A percentile compares a stretch with the other conserved stretches of the same genome.
phyloP scores from a whole-genome alignment of 305 asterid species.

The Fraxinus latifolia region DNA sequence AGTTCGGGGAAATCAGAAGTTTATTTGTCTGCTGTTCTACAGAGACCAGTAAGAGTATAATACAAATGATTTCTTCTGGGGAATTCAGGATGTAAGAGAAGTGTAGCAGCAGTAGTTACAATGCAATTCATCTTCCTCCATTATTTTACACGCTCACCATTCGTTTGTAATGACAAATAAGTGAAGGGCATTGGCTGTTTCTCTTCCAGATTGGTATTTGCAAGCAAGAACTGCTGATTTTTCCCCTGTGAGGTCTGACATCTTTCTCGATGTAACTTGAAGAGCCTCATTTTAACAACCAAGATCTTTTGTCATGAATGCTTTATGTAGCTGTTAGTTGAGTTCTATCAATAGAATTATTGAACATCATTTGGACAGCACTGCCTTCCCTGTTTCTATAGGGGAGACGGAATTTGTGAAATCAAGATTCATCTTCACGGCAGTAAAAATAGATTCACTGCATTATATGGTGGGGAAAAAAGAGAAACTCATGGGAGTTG shows the following conservation, averaged over 20 bases:
- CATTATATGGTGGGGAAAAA: background rate
- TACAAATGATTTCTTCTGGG: background rate
- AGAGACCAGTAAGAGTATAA: constrained; percentile 74
- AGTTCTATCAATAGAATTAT: background rate
- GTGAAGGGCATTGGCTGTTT: constrained; percentile 1
- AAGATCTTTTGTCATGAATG: background rate
- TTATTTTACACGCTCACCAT: constrained; percentile 17
- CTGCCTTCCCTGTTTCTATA: background rate
- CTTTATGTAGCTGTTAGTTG: background rate
- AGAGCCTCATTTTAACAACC: background rate
- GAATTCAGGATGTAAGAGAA: background rate
- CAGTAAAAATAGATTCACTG: background rate
- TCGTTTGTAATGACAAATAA: constrained; percentile 25
- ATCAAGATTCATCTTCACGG: background rate
- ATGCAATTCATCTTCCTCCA: constrained; percentile 16
- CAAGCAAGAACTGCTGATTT: background rate
- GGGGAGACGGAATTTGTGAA: background rate
- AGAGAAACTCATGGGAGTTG: background rate
- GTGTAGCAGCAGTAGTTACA: background rate
- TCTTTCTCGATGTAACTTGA: background rate
- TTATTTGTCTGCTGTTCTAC: constrained; percentile 81
- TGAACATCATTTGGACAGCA: background rate
- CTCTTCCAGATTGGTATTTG: background rate
- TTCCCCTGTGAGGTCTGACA: constrained; percentile 4
- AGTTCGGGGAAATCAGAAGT: constrained; percentile 75